phyloP scores from a whole-genome alignment of 768 basidiomycete species.

The Termitomyces sp. region DNA sequence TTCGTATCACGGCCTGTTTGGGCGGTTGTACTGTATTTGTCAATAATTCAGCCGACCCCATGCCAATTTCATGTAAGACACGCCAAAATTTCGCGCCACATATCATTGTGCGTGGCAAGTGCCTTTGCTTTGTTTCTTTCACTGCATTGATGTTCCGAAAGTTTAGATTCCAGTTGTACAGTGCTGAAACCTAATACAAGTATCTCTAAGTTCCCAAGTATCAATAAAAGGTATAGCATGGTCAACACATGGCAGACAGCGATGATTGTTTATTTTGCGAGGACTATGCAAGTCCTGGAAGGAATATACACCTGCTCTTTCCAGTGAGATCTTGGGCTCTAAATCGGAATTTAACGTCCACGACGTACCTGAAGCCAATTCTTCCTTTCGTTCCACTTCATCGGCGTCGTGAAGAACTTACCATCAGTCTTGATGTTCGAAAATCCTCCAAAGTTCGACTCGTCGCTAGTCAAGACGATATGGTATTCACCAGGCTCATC shows the following conservation, averaged over 20 bases:
- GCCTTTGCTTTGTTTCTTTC: background rate
- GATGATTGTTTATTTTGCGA: slow-evolving; percentile 34
- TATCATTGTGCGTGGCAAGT: background rate
- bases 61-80: background rate
- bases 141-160: background rate
- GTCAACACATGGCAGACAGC: background rate
- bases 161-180: background rate
- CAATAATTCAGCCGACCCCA: background rate
- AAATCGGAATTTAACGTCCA: slow-evolving; percentile 14
- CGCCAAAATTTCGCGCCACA: background rate
- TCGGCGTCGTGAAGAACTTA: slow-evolving; percentile 72
- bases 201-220: background rate
- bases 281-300: slow-evolving; percentile 58
- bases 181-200: background rate
- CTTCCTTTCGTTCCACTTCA: slow-evolving; percentile 90
- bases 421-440: slow-evolving; percentile 63
- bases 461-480: slow-evolving; percentile 79
- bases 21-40: too few relatives aligned
- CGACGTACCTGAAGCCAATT: slow-evolving; percentile 76
- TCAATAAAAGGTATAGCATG: background rate
- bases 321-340: background rate
- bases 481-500: slow-evolving; percentile 81
- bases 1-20: too few relatives aligned
- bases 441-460: slow-evolving; percentile 86
- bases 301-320: slow-evolving; percentile 64